Evolutionary conservation across 1,284 basidiomycete genomes (phyloP).

Genomic region (Marasmius oreades): DNA sequence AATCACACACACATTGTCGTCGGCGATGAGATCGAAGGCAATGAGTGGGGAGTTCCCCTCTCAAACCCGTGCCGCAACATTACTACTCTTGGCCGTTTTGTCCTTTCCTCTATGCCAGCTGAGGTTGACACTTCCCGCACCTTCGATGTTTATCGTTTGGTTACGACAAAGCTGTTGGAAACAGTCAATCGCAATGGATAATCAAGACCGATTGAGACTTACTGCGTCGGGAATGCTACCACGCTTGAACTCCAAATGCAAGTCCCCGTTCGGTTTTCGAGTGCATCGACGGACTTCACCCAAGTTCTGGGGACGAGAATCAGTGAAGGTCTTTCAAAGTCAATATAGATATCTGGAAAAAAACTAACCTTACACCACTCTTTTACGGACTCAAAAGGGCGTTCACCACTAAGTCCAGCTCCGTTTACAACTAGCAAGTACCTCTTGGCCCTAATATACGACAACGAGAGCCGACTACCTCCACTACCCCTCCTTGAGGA

Average conservation of each 20-base stretch:
- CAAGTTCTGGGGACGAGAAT: conserved; percentile 9
- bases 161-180: neutral
- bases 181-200: neutral
- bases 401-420: conserved; percentile 22
- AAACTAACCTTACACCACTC: conserved; percentile 30
- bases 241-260: conserved; percentile 31
- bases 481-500: neutral
- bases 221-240: conserved; percentile 30
- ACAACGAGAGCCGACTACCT: neutral
- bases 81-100: neutral
- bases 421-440: conserved; percentile 31
- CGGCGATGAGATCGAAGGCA: neutral
- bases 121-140: conserved; percentile 8
- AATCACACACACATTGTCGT: neutral
- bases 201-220: conserved; percentile 13
- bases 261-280: conserved; percentile 21
- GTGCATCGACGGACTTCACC: conserved; percentile 19
- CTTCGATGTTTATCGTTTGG: conserved; percentile 6
- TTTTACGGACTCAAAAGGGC: conserved; percentile 27
- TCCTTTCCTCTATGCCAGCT: conserved; percentile 7
- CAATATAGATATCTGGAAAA: conserved; percentile 11
- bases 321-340: neutral
- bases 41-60: neutral
- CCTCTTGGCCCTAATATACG: conserved; percentile 16
- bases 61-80: neutral